Evolutionary conservation across 345 rosid species (phyloP).

Genomic region (Salix koriyanagi): DNA sequence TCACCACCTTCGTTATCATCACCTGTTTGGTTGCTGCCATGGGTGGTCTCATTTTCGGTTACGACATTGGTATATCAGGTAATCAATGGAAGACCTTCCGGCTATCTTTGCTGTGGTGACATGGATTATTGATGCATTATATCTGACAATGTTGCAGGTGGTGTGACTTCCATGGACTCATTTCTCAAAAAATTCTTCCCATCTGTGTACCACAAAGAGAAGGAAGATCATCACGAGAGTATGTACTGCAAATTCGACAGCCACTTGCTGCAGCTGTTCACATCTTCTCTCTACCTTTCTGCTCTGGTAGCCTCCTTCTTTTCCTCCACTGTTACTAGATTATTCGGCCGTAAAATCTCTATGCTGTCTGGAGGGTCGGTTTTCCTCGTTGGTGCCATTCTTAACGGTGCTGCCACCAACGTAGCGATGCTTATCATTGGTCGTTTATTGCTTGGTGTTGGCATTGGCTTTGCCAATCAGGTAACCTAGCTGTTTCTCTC

Average conservation of each 20-base stretch:
- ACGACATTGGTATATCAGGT: slow-evolving; percentile 81
- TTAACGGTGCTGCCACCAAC: slow-evolving; percentile 36
- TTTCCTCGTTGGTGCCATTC: slow-evolving; percentile 37
- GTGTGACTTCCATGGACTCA: slow-evolving; percentile 71
- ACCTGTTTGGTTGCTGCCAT: slow-evolving; percentile 69
- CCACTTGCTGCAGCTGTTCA: slow-evolving; percentile 57
- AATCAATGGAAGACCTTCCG: not conserved
- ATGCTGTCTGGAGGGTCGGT: slow-evolving; percentile 34
- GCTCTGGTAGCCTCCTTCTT: slow-evolving; percentile 59
- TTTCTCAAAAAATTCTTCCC: slow-evolving; percentile 66
- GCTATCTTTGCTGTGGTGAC: not conserved
- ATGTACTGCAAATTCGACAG: slow-evolving; percentile 67
- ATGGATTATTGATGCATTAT: not conserved
- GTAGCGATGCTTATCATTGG: slow-evolving; percentile 46
- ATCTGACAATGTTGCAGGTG: slow-evolving; percentile 33
- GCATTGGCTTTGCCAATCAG: slow-evolving; percentile 44
- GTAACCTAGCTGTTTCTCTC: not conserved
- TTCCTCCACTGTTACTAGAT: slow-evolving; percentile 56
- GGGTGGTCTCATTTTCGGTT: slow-evolving; percentile 83
- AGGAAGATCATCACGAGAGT: slow-evolving; percentile 25
- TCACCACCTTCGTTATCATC: slow-evolving; percentile 51
- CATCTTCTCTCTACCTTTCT: slow-evolving; percentile 74
- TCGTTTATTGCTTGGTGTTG: slow-evolving; percentile 40
- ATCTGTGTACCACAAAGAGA: slow-evolving; percentile 30
- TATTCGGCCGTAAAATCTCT: slow-evolving; percentile 34